Percentiles rank a stretch among this genome's conserved stretches.
These are phyloP conservation scores for Calocybe cyanea DNA, from an alignment of 768 basidiomycete species.

Conservation along the genomic window DNA sequence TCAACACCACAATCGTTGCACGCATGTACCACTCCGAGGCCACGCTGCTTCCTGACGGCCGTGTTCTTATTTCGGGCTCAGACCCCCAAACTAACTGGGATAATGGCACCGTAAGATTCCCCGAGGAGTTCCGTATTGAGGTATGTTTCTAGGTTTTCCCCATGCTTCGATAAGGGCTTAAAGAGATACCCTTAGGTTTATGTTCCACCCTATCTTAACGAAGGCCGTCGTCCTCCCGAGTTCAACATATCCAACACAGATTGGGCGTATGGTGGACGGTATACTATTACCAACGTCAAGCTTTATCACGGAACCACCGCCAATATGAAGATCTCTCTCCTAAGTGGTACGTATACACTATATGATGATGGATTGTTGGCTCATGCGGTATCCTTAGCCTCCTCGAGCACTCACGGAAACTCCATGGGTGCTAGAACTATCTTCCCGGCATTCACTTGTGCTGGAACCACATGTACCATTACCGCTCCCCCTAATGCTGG, in stretches of 20 bases:
- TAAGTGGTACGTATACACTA: slow-evolving; percentile 47
- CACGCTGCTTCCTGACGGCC: slow-evolving; percentile 69
- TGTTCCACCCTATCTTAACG: slow-evolving; percentile 79
- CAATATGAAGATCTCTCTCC: slow-evolving; percentile 55
- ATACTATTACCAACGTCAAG: slow-evolving; percentile 47
- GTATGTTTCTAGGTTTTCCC: slow-evolving; percentile 16
- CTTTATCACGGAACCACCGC: slow-evolving; percentile 39
- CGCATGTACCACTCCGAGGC: slow-evolving; percentile 79
- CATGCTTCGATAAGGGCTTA: neutral
- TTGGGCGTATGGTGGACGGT: slow-evolving; percentile 56
- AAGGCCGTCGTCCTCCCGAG: slow-evolving; percentile 57
- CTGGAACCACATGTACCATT: slow-evolving; percentile 72
- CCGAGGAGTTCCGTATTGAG: slow-evolving; percentile 74
- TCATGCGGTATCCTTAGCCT: too few relatives aligned
- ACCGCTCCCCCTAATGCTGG: slow-evolving; percentile 68
- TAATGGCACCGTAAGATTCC: slow-evolving; percentile 44
- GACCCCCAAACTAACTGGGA: slow-evolving; percentile 55
- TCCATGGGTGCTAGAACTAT: slow-evolving; percentile 68
- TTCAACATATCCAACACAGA: slow-evolving; percentile 58
- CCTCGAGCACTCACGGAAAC: slow-evolving; percentile 77
- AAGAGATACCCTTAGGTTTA: slow-evolving; percentile 46
- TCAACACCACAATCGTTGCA: slow-evolving; percentile 65
- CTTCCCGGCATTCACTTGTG: slow-evolving; percentile 69
- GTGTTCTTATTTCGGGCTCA: slow-evolving; percentile 73
- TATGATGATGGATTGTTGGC: neutral